Percentiles rank a stretch among this genome's conserved stretches.
phyloP scores from a whole-genome alignment of 225 moss, liverwort and hornwort genomes.

The Marchantia paleacea region DNA sequence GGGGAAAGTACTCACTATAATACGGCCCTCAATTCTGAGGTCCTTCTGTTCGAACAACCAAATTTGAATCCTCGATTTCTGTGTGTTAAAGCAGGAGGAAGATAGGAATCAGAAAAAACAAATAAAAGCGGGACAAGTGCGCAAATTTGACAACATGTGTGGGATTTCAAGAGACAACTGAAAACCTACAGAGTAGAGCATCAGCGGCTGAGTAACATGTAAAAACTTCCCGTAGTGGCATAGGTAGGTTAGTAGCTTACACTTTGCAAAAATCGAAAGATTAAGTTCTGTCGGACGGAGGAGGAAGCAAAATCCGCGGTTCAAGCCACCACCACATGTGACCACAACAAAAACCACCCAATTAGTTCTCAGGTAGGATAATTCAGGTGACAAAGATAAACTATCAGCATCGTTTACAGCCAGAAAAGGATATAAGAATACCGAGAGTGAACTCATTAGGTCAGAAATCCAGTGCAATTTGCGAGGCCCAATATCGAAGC shows the following conservation, averaged over 20 bases:
- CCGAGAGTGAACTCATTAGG: too few species aligned
- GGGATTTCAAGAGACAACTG: background rate
- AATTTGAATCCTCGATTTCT: conserved; percentile 62
- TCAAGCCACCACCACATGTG: background rate
- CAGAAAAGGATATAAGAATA: too few species aligned
- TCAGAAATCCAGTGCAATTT: too few species aligned
- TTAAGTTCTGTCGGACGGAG: conserved; percentile 37
- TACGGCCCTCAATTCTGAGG: conserved; percentile 51
- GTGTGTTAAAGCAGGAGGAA: conserved; percentile 2
- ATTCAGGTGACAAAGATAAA: too few species aligned
- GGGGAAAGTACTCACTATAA: conserved; percentile 37
- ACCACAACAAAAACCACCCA: background rate
- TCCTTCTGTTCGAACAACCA: conserved; percentile 59
- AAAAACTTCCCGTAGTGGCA: background rate
- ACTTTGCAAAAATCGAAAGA: conserved; percentile 59
- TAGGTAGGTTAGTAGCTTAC: conserved; percentile 25
- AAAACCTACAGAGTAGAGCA: background rate
- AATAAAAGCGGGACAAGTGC: too few species aligned
- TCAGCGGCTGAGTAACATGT: background rate
- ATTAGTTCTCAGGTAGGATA: background rate
- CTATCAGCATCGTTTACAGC: too few species aligned
- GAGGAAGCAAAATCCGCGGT: background rate
- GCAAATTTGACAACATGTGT: too few species aligned
- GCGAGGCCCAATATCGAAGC: too few species aligned
- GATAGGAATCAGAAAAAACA: background rate